These are phyloP conservation scores for Luffa aegyptiaca DNA, from an alignment of 306 rosid genomes.

Conservation along the genomic window DNA sequence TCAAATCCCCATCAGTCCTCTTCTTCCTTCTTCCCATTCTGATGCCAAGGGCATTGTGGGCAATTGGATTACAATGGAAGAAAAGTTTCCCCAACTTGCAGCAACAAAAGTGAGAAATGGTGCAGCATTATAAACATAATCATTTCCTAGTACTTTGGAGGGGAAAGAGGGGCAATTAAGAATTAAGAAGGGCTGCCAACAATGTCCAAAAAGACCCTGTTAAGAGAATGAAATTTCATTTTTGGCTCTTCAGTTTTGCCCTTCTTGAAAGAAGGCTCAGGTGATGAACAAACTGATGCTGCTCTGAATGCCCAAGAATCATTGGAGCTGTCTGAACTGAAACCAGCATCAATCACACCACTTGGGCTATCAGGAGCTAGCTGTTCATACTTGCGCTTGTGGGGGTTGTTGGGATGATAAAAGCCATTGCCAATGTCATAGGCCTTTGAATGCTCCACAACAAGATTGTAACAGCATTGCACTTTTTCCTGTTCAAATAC, in stretches of 20 bases:
- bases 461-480: conserved; percentile 35
- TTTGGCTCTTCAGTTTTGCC: conserved; percentile 3
- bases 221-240: background rate
- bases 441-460: conserved; percentile 13
- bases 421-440: background rate
- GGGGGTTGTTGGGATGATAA: background rate
- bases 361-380: conserved; percentile 8
- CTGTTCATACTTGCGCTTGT: background rate
- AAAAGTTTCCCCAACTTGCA: background rate
- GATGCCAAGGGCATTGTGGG: conserved; percentile 1
- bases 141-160: conserved; percentile 7
- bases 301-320: conserved; percentile 2
- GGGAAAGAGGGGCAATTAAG: background rate
- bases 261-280: conserved; percentile 9
- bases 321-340: conserved; percentile 13
- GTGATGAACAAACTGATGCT: conserved; percentile 2
- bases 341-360: conserved; percentile 12
- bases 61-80: background rate
- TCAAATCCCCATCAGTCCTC: background rate
- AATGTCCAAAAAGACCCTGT: background rate
- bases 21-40: background rate
- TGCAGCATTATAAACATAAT: background rate
- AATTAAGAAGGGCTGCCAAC: conserved; percentile 7
- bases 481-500: conserved; percentile 43
- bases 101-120: conserved; percentile 1